Conservation (phyloP, 2,329 filamentous ascomycete species). For the Talaromyces sp. region DNA sequence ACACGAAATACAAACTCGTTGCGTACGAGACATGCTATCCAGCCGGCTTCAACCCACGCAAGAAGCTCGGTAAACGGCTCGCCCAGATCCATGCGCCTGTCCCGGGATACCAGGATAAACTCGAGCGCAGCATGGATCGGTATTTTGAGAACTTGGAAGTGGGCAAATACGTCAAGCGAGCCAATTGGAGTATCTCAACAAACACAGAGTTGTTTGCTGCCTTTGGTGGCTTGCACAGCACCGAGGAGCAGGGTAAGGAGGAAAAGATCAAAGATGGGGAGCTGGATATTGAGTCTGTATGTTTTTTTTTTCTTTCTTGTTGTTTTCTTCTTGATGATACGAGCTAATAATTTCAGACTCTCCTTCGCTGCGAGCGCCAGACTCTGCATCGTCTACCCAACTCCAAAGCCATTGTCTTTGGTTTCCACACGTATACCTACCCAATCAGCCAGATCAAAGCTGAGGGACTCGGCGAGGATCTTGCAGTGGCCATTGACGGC, state of each 20-base stretch:
- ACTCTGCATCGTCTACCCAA: conserved; percentile 54
- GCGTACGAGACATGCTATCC: conserved; percentile 54
- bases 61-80: conserved; percentile 49
- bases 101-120: conserved; percentile 21
- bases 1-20: conserved; percentile 47
- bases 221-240: conserved; percentile 29
- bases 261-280: conserved; percentile 25
- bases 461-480: conserved; percentile 49
- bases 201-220: conserved; percentile 35
- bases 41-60: conserved; percentile 51
- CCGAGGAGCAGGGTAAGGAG: conserved; percentile 15
- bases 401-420: conserved; percentile 52
- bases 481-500: conserved; percentile 56
- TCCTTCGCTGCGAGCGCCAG: conserved; percentile 55
- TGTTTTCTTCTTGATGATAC: not conserved
- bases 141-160: conserved; percentile 19
- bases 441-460: conserved; percentile 49
- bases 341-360: conserved; percentile 29
- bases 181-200: conserved; percentile 45
- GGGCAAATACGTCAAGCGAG: conserved; percentile 42
- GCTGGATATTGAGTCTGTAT: conserved; percentile 41
- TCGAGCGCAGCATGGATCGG: conserved; percentile 27
- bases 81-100: conserved; percentile 51
- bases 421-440: conserved; percentile 59
- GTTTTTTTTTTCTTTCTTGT: conserved; percentile 8